These are phyloP conservation scores for Cordia subcordata DNA, from an alignment of 257 asterid genomes.

Conservation along the genomic window DNA sequence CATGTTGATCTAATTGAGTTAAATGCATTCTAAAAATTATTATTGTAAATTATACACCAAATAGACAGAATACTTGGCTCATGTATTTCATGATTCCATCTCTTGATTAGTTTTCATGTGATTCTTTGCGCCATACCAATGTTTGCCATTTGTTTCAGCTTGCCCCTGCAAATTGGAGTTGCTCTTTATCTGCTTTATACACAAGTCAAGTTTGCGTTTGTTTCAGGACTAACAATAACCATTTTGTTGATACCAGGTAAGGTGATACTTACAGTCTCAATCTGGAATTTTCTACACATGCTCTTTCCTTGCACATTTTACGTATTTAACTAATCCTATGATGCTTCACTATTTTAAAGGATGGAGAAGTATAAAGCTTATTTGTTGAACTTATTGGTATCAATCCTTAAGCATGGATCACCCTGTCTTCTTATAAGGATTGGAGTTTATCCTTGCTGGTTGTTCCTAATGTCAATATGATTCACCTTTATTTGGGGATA, in stretches of 20 bases:
- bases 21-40: no score
- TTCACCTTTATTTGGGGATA: no score
- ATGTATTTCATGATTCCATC: background rate
- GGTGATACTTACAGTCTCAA: background rate
- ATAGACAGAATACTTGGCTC: no score
- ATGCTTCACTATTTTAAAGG: no score
- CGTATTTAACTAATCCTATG: background rate
- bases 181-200: conserved; percentile 79
- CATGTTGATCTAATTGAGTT: no score
- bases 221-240: conserved; percentile 83
- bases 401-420: no score
- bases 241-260: conserved; percentile 91
- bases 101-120: background rate
- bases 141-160: conserved; percentile 49
- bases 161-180: conserved; percentile 94
- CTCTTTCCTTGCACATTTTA: background rate
- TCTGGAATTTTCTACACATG: background rate
- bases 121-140: conserved; percentile 5
- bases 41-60: no score
- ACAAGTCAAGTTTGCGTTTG: conserved; percentile 91
- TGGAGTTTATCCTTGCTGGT: no score
- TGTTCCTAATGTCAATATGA: no score
- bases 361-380: no score
- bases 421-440: no score
- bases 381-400: no score